These are phyloP conservation scores for Volvariella volvacea DNA, from an alignment of 1,284 basidiomycete genomes.

Conservation along the genomic window DNA sequence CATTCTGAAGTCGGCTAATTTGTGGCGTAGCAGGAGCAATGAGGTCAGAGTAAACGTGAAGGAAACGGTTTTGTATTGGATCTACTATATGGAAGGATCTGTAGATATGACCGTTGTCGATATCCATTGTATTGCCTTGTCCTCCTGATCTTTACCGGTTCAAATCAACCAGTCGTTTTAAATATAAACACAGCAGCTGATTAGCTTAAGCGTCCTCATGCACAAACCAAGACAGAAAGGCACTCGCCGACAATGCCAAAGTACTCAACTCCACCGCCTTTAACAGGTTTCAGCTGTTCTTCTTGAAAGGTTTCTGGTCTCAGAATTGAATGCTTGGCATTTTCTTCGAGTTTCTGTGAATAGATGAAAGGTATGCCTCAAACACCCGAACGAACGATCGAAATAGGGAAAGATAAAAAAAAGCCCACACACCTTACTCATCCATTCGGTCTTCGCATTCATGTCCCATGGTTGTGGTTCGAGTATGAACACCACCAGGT, in stretches of 20 bases:
- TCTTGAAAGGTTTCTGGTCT: constrained; percentile 54
- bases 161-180: constrained; percentile 22
- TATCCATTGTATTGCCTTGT: too few species aligned
- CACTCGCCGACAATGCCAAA: constrained; percentile 48
- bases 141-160: too few species aligned
- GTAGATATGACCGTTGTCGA: too few species aligned
- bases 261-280: constrained; percentile 41
- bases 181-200: too few species aligned
- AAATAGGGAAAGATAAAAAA: not conserved
- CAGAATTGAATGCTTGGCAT: constrained; percentile 43
- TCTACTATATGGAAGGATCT: too few species aligned
- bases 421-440: constrained; percentile 46
- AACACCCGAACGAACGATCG: constrained; percentile 1
- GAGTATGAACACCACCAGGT: constrained; percentile 59
- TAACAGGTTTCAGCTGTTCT: constrained; percentile 14
- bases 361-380: too few species aligned
- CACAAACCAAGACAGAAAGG: not conserved
- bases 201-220: too few species aligned
- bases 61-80: too few species aligned
- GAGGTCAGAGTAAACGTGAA: too few species aligned
- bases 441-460: constrained; percentile 66
- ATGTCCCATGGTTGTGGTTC: constrained; percentile 79
- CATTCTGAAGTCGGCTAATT: too few species aligned
- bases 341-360: constrained; percentile 48
- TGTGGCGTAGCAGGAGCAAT: too few species aligned